A percentile compares a stretch with the other conserved stretches of the same genome.
These are phyloP conservation scores for Gnomoniopsis smithogilvyi DNA, from an alignment of 2,329 filamentous ascomycete genomes.

Conservation along the genomic window DNA sequence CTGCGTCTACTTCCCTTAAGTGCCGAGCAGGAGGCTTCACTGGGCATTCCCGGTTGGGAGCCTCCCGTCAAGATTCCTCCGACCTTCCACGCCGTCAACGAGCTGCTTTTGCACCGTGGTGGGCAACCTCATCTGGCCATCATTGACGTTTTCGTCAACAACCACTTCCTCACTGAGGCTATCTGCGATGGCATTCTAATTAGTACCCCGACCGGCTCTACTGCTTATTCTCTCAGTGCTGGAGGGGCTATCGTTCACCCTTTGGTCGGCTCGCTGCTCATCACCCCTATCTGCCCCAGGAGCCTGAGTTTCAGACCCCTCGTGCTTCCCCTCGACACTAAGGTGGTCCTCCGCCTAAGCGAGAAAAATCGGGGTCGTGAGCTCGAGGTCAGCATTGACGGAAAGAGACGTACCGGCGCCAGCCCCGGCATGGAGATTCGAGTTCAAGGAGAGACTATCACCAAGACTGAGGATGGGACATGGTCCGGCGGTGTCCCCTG, in stretches of 20 bases:
- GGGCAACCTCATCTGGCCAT: conserved; percentile 86
- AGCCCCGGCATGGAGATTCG: conserved; percentile 78
- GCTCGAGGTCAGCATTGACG: conserved; percentile 77
- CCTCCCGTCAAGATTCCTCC: conserved; percentile 27
- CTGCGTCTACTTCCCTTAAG: conserved; percentile 25
- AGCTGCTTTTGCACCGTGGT: conserved; percentile 90
- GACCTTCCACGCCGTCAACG: conserved; percentile 77
- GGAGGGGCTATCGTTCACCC: conserved; percentile 95
- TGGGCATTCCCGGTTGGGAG: conserved; percentile 14
- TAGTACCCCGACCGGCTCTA: conserved; percentile 90
- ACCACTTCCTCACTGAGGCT: conserved; percentile 86
- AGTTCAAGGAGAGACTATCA: conserved; percentile 82
- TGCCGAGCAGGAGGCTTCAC: conserved; percentile 16
- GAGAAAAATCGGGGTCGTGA: conserved; percentile 74
- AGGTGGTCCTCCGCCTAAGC: conserved; percentile 77
- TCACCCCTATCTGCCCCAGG: conserved; percentile 92
- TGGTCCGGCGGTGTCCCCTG: conserved; percentile 85
- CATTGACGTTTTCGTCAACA: conserved; percentile 87
- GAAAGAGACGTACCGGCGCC: conserved; percentile 65
- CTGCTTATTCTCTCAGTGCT: conserved; percentile 89
- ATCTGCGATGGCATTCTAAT: conserved; percentile 95
- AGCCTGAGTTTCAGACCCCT: conserved; percentile 90
- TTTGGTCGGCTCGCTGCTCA: conserved; percentile 78
- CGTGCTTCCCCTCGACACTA: conserved; percentile 81
- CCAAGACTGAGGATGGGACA: conserved; percentile 38